Conservation (phyloP, 768 basidiomycete species). For the Trametes cubensis region DNA sequence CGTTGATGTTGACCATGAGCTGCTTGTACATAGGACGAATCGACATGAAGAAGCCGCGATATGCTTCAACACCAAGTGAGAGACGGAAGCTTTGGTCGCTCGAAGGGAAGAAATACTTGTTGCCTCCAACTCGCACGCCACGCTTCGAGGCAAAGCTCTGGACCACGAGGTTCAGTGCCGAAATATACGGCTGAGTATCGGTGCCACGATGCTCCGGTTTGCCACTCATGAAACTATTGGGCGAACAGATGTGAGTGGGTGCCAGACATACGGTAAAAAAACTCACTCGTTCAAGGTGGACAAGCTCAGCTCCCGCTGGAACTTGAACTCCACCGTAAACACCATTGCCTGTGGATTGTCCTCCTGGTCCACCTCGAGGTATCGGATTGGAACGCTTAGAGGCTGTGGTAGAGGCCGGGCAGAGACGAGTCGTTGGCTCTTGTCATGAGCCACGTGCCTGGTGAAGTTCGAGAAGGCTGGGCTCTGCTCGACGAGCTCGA, state of each 20-base stretch:
- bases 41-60: constrained; percentile 55
- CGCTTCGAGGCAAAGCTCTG: constrained; percentile 56
- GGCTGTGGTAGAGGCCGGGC: constrained; percentile 42
- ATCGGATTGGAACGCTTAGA: constrained; percentile 37
- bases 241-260: not conserved
- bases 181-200: constrained; percentile 59
- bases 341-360: constrained; percentile 41
- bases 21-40: constrained; percentile 50
- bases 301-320: constrained; percentile 35
- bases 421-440: constrained; percentile 46
- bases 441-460: constrained; percentile 54
- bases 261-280: not conserved
- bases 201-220: constrained; percentile 53
- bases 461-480: constrained; percentile 40
- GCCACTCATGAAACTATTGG: constrained; percentile 58
- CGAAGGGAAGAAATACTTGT: constrained; percentile 63
- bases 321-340: constrained; percentile 44
- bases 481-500: constrained; percentile 54
- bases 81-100: constrained; percentile 27
- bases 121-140: constrained; percentile 65
- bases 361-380: constrained; percentile 44
- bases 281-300: constrained; percentile 40
- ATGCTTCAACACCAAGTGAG: constrained; percentile 45
- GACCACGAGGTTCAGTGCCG: constrained; percentile 67
- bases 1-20: constrained; percentile 57